Base-by-base conservation (phyloP, 2,329 filamentous ascomycete genomes). In the Clonostachys sp. region DNA sequence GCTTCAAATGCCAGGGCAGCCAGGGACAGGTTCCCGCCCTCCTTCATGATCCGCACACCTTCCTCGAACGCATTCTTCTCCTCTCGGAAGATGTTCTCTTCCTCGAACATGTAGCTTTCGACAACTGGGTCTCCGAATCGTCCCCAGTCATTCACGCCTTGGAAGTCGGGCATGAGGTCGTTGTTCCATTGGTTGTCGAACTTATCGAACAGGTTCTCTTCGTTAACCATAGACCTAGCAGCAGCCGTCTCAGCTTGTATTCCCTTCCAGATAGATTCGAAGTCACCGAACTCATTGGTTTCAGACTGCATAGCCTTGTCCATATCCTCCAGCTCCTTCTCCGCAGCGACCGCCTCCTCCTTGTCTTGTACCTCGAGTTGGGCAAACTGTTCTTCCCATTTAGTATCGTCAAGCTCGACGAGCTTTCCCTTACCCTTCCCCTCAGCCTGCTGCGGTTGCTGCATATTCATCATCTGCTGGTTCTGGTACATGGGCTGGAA, bases 311-410 rank as follows among this genome's bases (percentile, higher is more conserved):
- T 67, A 33, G 75, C 67, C 59, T 74, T 68, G 75, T 96, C 92
- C 74, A 96, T 81, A 67, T 91, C 81, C 68, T 96, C 85, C 57
- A 97, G 78, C 74, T 97, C 91, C 51, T 81, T 80, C 72, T 95
- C 91, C 57, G 92, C 89, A 16, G 86, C 87, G 50, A 77, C 77
- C 52, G 70, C 68, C 54, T 89, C 86, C 46, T 88, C 87, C 57
- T 78, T 70, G 60, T 85, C 79, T 51, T 84, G 75, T 52, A 86
- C 71, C 63, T 92, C 89, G 63, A 96, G 84, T 67, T 94, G 83
- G 48, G 90, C 88, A 66, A 99, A 99, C 66, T 97, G 91, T 58
- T 91, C 89, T 68, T 97, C 92, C 94, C 94, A 97, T 61, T 95
- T 87, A 60, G 86, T 75, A 57, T 99, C 92, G 63, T 96, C 90